Conservation (phyloP, 2,329 filamentous ascomycete genomes). For the Sarocladium kiliense region DNA sequence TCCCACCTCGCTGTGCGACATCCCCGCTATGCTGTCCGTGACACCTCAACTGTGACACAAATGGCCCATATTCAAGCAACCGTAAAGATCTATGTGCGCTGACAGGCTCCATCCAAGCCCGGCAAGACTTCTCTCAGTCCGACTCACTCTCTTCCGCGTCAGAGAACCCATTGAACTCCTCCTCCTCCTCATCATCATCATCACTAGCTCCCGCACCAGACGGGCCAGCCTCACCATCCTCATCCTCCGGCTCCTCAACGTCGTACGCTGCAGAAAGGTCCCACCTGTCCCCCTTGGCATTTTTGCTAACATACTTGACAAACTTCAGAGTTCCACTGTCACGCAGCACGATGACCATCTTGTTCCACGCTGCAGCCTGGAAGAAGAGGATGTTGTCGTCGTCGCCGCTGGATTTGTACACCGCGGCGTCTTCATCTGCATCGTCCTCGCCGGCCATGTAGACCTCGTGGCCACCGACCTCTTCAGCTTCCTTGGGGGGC, state of each 20-base stretch:
- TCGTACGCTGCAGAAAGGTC: constrained; percentile 79
- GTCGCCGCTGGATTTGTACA: constrained; percentile 76
- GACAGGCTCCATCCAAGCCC: neutral
- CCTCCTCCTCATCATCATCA: constrained; percentile 41
- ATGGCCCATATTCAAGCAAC: neutral
- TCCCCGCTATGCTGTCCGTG: no score
- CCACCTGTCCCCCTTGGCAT: constrained; percentile 85
- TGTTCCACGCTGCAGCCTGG: constrained; percentile 74
- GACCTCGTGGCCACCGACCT: constrained; percentile 75
- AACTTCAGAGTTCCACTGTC: constrained; percentile 86
- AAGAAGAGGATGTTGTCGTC: constrained; percentile 67
- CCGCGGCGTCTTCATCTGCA: constrained; percentile 68
- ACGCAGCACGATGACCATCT: constrained; percentile 81
- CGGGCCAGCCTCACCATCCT: constrained; percentile 31
- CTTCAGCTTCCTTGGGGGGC: constrained; percentile 32
- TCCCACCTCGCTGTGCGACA: no score
- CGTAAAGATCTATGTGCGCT: neutral
- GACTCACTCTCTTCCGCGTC: constrained; percentile 33
- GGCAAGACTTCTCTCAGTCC: constrained; percentile 20
- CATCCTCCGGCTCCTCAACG: constrained; percentile 53
- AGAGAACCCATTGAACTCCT: constrained; percentile 56
- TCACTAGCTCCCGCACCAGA: constrained; percentile 25
- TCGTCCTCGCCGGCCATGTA: constrained; percentile 91
- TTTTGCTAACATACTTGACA: constrained; percentile 88
- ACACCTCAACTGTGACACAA: neutral